Percentiles rank a stretch among this genome's conserved stretches.
Conservation (phyloP, 495 filamentous ascomycete genomes). For the Hypoxylon perforatum region DNA sequence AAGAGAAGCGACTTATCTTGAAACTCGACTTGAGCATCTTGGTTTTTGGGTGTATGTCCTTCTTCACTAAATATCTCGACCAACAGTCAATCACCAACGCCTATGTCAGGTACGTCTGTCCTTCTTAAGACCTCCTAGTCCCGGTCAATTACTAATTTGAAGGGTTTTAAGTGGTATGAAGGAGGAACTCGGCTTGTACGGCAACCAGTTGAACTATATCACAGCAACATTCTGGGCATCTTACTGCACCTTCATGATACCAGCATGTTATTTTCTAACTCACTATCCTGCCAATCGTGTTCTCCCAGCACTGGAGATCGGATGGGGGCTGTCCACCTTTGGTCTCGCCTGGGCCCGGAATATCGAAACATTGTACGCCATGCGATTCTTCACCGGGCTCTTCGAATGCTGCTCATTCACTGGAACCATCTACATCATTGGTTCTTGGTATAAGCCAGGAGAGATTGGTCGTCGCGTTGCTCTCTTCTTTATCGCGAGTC, state of each 20-base stretch:
- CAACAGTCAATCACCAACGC: constrained; percentile 51
- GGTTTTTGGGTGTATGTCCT: constrained; percentile 49
- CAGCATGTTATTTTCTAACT: constrained; percentile 54
- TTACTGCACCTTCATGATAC: constrained; percentile 54
- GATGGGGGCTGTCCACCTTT: constrained; percentile 50
- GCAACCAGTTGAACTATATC: constrained; percentile 50
- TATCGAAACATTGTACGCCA: constrained; percentile 43
- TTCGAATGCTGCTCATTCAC: constrained; percentile 58
- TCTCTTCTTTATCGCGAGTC: constrained; percentile 51
- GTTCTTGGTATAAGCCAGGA: constrained; percentile 44
- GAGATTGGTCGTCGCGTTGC: constrained; percentile 44
- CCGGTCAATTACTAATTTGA: constrained; percentile 7
- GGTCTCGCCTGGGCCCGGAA: constrained; percentile 40
- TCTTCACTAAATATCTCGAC: constrained; percentile 53
- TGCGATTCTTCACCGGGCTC: constrained; percentile 59
- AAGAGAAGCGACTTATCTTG: constrained; percentile 45
- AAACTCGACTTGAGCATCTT: constrained; percentile 52
- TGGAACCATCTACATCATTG: constrained; percentile 40
- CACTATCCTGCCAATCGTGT: constrained; percentile 46
- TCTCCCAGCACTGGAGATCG: constrained; percentile 47
- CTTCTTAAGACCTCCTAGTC: no score
- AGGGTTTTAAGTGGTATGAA: constrained; percentile 49
- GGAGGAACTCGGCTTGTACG: constrained; percentile 44
- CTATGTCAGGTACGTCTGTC: constrained; percentile 50
- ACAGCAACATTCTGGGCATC: constrained; percentile 51